phyloP scores from a whole-genome alignment of 2,329 filamentous ascomycete genomes.

The Calonectria pseudoturangicola region DNA sequence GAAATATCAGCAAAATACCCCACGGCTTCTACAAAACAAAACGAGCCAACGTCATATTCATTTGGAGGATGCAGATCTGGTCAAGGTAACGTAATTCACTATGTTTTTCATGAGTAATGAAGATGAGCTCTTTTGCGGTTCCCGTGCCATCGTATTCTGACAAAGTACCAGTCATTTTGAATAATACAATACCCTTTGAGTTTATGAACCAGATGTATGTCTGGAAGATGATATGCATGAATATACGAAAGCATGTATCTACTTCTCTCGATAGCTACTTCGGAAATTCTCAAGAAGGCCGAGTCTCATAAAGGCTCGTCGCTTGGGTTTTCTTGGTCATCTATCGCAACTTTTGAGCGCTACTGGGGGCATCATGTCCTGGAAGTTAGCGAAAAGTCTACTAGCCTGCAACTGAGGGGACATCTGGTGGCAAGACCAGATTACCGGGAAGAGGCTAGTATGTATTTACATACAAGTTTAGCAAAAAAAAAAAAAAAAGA shows the following conservation, averaged over 20 bases:
- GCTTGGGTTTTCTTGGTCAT: not conserved
- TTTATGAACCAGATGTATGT: not conserved
- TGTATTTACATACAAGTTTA: not conserved
- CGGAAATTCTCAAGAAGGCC: not conserved
- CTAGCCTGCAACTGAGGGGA: not conserved
- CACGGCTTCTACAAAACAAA: not conserved
- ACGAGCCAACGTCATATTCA: not conserved
- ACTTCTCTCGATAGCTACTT: not conserved
- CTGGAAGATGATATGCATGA: not conserved
- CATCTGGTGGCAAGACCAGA: not conserved
- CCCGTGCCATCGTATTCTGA: conserved; percentile 22
- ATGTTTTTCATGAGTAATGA: conserved; percentile 19
- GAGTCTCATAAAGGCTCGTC: not conserved
- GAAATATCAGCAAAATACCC: not conserved
- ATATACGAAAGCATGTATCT: conserved; percentile 11
- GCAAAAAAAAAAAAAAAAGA: too few species aligned
- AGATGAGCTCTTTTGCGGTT: conserved; percentile 14
- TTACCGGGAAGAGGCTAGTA: not conserved
- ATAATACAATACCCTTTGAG: not conserved
- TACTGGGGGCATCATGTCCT: not conserved
- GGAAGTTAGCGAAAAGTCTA: not conserved
- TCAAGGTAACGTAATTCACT: conserved; percentile 38
- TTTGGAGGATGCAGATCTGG: conserved; percentile 29
- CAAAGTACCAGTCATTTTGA: conserved; percentile 20
- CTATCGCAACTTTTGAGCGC: too few species aligned